phyloP scores from a whole-genome alignment of 805 yeast species.

The Scheffersomyces ergatensis region DNA sequence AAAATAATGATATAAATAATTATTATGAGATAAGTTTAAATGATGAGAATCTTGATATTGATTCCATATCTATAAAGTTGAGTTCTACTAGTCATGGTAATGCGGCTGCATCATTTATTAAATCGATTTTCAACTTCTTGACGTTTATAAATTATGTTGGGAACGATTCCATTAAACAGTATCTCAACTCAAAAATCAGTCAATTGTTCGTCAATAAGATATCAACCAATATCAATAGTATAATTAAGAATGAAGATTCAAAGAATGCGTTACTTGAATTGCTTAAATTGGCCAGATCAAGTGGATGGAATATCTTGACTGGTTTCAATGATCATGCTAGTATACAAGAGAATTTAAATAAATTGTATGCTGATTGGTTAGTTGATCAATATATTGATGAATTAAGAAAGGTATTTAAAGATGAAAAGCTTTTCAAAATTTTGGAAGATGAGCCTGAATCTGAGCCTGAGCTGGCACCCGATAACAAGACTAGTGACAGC shows the following conservation, averaged over 20 bases:
- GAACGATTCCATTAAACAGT: conserved; percentile 19
- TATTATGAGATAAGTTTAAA: not conserved
- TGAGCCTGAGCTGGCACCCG: conserved; percentile 2
- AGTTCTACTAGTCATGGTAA: not conserved
- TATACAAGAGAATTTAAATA: conserved; percentile 21
- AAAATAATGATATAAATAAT: not conserved
- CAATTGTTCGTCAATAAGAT: conserved; percentile 24
- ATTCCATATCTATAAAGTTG: not conserved
- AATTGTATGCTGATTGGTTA: conserved; percentile 29
- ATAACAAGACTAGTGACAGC: conserved; percentile 5
- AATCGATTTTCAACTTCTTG: conserved; percentile 24
- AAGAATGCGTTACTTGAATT: conserved; percentile 18
- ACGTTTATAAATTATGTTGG: conserved; percentile 25
- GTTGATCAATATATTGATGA: conserved; percentile 29
- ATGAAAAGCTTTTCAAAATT: conserved; percentile 9
- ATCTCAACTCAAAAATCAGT: conserved; percentile 25
- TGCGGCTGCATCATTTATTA: conserved; percentile 8
- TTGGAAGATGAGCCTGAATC: conserved; percentile 12
- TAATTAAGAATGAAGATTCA: conserved; percentile 15
- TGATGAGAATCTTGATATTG: not conserved
- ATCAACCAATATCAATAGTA: conserved; percentile 25
- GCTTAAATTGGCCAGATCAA: conserved; percentile 6
- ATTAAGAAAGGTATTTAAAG: conserved; percentile 19
- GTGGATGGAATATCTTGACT: conserved; percentile 12
- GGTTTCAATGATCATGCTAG: conserved; percentile 7